Conservation (phyloP, 129 eudicot species). For the Artemisia argyi region DNA sequence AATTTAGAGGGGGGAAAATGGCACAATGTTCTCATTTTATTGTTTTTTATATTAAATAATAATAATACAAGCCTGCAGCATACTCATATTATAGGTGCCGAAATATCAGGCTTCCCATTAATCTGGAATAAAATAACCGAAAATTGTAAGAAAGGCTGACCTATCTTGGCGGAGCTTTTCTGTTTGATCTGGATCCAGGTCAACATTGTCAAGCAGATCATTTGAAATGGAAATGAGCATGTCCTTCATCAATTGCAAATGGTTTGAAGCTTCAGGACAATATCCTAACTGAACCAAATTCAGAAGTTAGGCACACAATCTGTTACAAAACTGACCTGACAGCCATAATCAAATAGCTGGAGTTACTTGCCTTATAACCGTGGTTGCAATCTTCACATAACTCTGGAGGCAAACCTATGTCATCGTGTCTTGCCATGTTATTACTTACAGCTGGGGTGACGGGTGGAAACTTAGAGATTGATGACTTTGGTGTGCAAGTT, state of each 20-base stretch:
- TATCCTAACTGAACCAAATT: slow-evolving; percentile 68
- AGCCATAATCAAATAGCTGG: slow-evolving; percentile 6
- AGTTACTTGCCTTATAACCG: slow-evolving; percentile 60
- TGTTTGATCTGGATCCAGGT: slow-evolving; percentile 53
- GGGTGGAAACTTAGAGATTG: slow-evolving; percentile 53
- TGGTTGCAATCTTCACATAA: slow-evolving; percentile 73
- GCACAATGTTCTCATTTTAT: slow-evolving; percentile 8
- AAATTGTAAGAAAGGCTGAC: slow-evolving; percentile 33
- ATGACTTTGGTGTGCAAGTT: slow-evolving; percentile 72
- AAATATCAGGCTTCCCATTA: neutral
- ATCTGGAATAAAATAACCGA: neutral
- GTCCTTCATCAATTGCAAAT: slow-evolving; percentile 86
- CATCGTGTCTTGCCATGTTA: slow-evolving; percentile 39
- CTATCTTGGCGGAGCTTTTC: slow-evolving; percentile 89
- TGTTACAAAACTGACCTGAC: slow-evolving; percentile 20
- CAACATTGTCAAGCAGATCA: slow-evolving; percentile 86
- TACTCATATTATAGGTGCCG: neutral
- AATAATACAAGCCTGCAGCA: neutral
- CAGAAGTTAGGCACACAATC: slow-evolving; percentile 20
- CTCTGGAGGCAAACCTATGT: slow-evolving; percentile 67
- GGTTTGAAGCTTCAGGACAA: slow-evolving; percentile 78
- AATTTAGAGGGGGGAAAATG: neutral
- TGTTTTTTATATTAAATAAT: neutral
- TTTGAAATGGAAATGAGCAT: slow-evolving; percentile 79
- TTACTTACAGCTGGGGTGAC: slow-evolving; percentile 53